These are phyloP conservation scores for Arthrobotrys pseudoclavata DNA, from an alignment of 2,329 filamentous ascomycete species.

Conservation along the genomic window DNA sequence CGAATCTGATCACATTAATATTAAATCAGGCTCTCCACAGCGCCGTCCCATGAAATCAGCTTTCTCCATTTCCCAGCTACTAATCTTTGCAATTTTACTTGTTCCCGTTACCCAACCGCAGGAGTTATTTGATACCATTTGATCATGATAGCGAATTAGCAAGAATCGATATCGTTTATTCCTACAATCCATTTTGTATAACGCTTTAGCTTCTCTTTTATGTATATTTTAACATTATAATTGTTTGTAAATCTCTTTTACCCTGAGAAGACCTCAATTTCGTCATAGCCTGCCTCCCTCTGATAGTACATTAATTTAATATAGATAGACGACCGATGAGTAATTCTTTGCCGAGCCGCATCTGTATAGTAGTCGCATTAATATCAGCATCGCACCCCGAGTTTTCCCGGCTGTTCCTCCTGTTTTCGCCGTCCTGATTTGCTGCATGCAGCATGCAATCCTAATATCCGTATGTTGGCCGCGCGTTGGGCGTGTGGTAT, in stretches of 20 bases:
- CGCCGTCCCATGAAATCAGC: neutral
- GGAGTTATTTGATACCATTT: conserved; percentile 14
- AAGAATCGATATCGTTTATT: neutral
- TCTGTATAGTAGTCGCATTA: neutral
- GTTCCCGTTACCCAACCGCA: neutral
- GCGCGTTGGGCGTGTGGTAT: conserved; percentile 16
- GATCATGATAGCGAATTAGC: neutral
- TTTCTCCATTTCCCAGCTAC: neutral
- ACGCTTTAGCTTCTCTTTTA: neutral
- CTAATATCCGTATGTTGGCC: neutral
- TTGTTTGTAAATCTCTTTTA: neutral
- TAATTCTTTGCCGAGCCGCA: neutral
- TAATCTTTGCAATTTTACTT: neutral
- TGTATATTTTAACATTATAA: neutral
- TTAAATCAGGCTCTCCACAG: no score
- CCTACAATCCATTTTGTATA: neutral
- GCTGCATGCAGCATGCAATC: neutral
- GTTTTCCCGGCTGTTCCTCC: neutral
- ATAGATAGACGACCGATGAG: neutral
- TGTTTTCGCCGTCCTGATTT: neutral
- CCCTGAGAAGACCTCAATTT: neutral
- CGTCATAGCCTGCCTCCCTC: neutral
- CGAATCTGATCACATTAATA: neutral
- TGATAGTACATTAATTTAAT: neutral
- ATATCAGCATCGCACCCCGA: neutral